These are phyloP conservation scores for Phytophthora pseudosyringae DNA, from an alignment of 352 stramenopile genomes.

Conservation along the genomic window DNA sequence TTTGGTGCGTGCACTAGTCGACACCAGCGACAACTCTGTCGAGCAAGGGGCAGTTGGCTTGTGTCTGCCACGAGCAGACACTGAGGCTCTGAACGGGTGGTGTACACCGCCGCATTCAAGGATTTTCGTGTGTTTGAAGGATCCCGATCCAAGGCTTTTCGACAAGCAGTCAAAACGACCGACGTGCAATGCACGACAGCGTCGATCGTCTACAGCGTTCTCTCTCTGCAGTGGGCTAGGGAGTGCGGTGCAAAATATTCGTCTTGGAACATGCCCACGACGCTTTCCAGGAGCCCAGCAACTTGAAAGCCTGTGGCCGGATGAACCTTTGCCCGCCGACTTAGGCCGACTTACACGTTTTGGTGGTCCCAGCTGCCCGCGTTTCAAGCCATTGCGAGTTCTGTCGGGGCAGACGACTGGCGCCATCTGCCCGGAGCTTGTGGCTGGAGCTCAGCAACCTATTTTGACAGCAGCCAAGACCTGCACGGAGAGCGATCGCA, in stretches of 20 bases:
- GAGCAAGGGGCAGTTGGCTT: background rate
- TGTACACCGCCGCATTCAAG: background rate
- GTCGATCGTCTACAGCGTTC: constrained; percentile 11
- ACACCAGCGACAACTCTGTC: background rate
- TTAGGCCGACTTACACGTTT: background rate
- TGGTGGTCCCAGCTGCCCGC: background rate
- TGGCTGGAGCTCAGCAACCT: constrained; percentile 11
- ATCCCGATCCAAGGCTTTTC: constrained; percentile 3
- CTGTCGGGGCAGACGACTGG: constrained; percentile 19
- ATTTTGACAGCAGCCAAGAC: constrained; percentile 13
- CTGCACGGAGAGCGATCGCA: constrained; percentile 7
- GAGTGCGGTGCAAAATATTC: background rate
- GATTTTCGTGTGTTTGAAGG: constrained; percentile 1
- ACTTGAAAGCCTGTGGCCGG: background rate
- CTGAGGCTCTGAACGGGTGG: background rate
- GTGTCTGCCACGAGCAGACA: too few relatives aligned
- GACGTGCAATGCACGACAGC: constrained; percentile 8
- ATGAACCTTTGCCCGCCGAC: background rate
- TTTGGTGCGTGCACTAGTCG: background rate
- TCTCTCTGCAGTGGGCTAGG: constrained; percentile 2
- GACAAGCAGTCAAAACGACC: background rate
- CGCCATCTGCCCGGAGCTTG: constrained; percentile 15
- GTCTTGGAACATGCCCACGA: background rate
- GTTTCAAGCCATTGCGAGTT: constrained; percentile 7
- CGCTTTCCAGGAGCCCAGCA: background rate